phyloP scores from a whole-genome alignment of 805 yeast species.

The Ogataea methylovora region DNA sequence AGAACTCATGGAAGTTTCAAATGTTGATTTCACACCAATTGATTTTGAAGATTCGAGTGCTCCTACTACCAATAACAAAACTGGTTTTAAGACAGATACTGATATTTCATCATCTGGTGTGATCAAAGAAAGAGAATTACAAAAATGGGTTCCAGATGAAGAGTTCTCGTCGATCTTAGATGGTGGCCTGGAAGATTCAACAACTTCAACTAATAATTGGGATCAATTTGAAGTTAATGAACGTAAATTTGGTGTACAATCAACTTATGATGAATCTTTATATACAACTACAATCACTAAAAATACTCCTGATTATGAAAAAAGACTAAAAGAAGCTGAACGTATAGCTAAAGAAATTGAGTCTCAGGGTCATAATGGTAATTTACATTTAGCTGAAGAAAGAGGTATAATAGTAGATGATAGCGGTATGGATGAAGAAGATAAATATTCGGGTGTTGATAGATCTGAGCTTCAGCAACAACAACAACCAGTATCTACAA shows the following conservation, averaged over 20 bases:
- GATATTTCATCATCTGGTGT: conserved; percentile 60
- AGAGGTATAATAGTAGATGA: conserved; percentile 75
- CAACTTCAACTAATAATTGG: conserved; percentile 40
- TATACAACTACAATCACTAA: conserved; percentile 77
- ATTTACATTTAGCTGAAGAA: conserved; percentile 85
- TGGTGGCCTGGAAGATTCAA: conserved; percentile 30
- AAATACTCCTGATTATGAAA: conserved; percentile 63
- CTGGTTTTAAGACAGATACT: conserved; percentile 69
- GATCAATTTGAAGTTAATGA: conserved; percentile 94
- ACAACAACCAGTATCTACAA: conserved; percentile 1
- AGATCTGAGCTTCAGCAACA: conserved; percentile 39
- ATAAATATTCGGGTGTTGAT: conserved; percentile 87
- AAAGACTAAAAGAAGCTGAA: conserved; percentile 64
- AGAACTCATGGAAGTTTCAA: conserved; percentile 38
- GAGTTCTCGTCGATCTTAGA: conserved; percentile 8
- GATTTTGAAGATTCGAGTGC: conserved; percentile 10
- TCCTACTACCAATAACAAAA: conserved; percentile 4
- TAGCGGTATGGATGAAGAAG: conserved; percentile 90
- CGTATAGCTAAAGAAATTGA: conserved; percentile 80
- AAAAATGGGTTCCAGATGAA: conserved; percentile 78
- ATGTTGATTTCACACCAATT: conserved; percentile 25
- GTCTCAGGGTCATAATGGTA: conserved; percentile 52
- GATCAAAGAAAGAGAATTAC: conserved; percentile 62
- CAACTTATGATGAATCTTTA: conserved; percentile 76
- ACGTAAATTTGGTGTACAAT: conserved; percentile 78